phyloP scores from a whole-genome alignment of 352 stramenopile genomes.

The Peronospora tabacina region DNA sequence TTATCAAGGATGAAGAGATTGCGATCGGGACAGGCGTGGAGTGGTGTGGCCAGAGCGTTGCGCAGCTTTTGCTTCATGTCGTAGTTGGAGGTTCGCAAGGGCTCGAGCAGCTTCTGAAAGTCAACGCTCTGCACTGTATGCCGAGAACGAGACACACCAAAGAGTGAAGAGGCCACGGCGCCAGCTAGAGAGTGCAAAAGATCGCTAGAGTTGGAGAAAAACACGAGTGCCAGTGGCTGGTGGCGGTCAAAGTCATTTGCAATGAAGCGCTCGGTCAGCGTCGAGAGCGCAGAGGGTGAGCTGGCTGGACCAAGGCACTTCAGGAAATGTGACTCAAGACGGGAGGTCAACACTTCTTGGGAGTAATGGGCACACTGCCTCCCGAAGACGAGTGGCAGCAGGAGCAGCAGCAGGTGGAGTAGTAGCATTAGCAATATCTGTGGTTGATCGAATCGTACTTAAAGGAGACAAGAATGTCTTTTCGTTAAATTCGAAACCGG shows the following conservation, averaged over 20 bases:
- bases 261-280: slow-evolving; percentile 37
- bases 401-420: slow-evolving; percentile 9
- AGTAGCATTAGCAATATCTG: slow-evolving; percentile 5
- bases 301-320: slow-evolving; percentile 32
- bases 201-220: slow-evolving; percentile 43
- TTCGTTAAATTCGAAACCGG: no score
- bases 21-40: slow-evolving; percentile 39
- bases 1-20: slow-evolving; percentile 50
- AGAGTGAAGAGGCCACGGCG: slow-evolving; percentile 32
- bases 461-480: background rate
- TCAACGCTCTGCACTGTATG: slow-evolving; percentile 26
- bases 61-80: slow-evolving; percentile 46
- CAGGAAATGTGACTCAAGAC: slow-evolving; percentile 36
- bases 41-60: slow-evolving; percentile 23
- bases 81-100: slow-evolving; percentile 28
- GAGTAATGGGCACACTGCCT: slow-evolving; percentile 31
- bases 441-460: slow-evolving; percentile 6
- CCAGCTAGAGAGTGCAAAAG: slow-evolving; percentile 28
- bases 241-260: slow-evolving; percentile 51
- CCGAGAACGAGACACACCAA: slow-evolving; percentile 16
- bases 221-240: slow-evolving; percentile 41
- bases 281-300: slow-evolving; percentile 24
- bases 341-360: slow-evolving; percentile 36
- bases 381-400: slow-evolving; percentile 8
- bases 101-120: slow-evolving; percentile 27